Evolutionary conservation across 1,284 basidiomycete genomes (phyloP).

Genomic region (Malassezia caprae): DNA sequence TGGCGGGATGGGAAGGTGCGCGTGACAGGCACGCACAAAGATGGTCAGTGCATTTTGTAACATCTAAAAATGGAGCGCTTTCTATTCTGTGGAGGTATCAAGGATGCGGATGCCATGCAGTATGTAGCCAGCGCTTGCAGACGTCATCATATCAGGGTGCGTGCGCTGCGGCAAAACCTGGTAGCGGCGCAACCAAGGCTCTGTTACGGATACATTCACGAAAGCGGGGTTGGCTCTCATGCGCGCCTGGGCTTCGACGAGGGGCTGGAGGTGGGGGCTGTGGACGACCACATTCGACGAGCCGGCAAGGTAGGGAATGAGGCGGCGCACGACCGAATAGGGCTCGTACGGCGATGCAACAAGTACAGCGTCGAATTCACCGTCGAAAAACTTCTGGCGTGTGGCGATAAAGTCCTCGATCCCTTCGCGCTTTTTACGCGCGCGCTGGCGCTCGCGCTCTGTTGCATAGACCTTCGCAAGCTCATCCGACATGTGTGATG

Average conservation of each 20-base stretch:
- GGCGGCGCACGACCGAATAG: slow-evolving; percentile 64
- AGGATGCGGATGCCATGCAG: slow-evolving; percentile 69
- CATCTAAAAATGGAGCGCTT: background rate
- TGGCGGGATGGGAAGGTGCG: background rate
- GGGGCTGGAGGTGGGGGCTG: slow-evolving; percentile 61
- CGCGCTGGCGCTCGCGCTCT: slow-evolving; percentile 16
- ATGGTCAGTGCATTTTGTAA: background rate
- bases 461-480: slow-evolving; percentile 9
- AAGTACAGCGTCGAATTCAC: slow-evolving; percentile 58
- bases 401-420: slow-evolving; percentile 44
- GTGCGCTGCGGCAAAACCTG: slow-evolving; percentile 89
- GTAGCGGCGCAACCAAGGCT: slow-evolving; percentile 80
- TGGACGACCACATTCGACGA: slow-evolving; percentile 79
- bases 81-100: slow-evolving; percentile 3
- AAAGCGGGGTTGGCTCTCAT: slow-evolving; percentile 62
- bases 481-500: slow-evolving; percentile 17
- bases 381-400: slow-evolving; percentile 71
- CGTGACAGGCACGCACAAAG: background rate
- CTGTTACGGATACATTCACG: slow-evolving; percentile 69
- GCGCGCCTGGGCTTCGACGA: slow-evolving; percentile 66
- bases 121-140: slow-evolving; percentile 78
- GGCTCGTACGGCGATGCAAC: slow-evolving; percentile 78
- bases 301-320: slow-evolving; percentile 69
- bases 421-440: slow-evolving; percentile 9
- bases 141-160: slow-evolving; percentile 87